Base-by-base conservation (phyloP, 805 yeast species). In the Candida suzukii region DNA sequence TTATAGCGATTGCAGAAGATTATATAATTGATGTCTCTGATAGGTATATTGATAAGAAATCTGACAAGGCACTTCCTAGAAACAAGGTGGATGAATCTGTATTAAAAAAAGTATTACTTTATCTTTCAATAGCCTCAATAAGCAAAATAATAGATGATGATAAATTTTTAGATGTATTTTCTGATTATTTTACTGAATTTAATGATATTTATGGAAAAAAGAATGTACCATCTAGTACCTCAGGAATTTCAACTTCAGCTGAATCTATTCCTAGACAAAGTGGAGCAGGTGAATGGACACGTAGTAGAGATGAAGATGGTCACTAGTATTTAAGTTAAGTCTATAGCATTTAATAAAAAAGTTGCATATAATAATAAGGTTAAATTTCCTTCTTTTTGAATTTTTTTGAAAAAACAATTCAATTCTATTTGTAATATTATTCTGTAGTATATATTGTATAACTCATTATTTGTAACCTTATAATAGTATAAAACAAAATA, bases 301-400 rank as follows among this genome's bases (percentile, higher is more conserved):
- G 63, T n/a, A 46, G 68, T 0, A 67, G 97, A 51, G 95, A 96
- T 1, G 98, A 90, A 57, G 76, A 65, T 41, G 95, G 95, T n/a
- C n/a, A n/a, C n/a, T n/a, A n/a, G n/a, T n/a, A n/a, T n/a, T n/a
- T n/a, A n/a, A n/a, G n/a, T n/a, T n/a, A n/a, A n/a, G n/a, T n/a
- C n/a, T n/a, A n/a, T n/a, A n/a, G n/a, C n/a, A n/a, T n/a, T n/a
- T n/a, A n/a, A n/a, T n/a, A n/a, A n/a, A n/a, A n/a, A n/a, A n/a
- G n/a, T n/a, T n/a, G n/a, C n/a, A n/a, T n/a, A n/a, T n/a, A n/a
- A n/a, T n/a, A n/a, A n/a, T n/a, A n/a, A n/a, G n/a, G n/a, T n/a
- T n/a, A n/a, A n/a, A n/a, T n/a, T n/a, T n/a, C n/a, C n/a, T n/a
- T n/a, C n/a, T n/a, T n/a, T n/a, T n/a, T n/a, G n/a, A n/a, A n/a